Base-by-base conservation (phyloP, 192 early-diverging fungal species). In the Pilaira anomala region DNA sequence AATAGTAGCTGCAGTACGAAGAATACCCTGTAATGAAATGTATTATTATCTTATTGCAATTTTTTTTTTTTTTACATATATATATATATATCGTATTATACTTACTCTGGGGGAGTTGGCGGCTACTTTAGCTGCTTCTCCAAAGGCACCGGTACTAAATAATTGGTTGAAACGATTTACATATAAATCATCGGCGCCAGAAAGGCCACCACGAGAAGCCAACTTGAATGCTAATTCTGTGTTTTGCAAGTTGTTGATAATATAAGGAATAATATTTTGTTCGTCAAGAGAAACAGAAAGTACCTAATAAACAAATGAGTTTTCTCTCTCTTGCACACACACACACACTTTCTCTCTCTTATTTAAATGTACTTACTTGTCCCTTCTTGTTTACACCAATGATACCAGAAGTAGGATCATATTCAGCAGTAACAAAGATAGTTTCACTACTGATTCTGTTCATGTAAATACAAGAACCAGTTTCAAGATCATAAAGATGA, bases 391-490 rank as follows among this genome's bases (percentile, higher is more conserved):
- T 99, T 59, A 99, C 89, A 42, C 88, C 94, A 66, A 99, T 90
- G 25, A 99, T 86, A 48, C 97, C 97, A 59, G 87, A 84, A 14
- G 89, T 87, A 13, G 78, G 74, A 48, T 94, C 85, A 61, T 94
- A 84, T 69, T 94, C 93, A 42, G 94, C 87, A 61, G 96, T 95
- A 14, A 94, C 91, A 88, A 99, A 99, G 55, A 99, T 93, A n/a
- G 97, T 97, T 58, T 98, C 97, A 19, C 91, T 91, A 70, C 89
- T 93, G 67, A 98, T 97, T 60, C 97, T 85, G 80, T 99, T 98
- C 87, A 94, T 94, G 80, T 94, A 99, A 53, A 99, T 88, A 75
- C 93, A 95, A 18, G 87, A 85, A 30, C 92, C 95, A 13, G 92
- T 85, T 76, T 98, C 97, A 36, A 99, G 79, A 66, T 99, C 97